A percentile compares a stretch with the other conserved stretches of the same genome.
phyloP scores from a whole-genome alignment of 257 asterid species.

The Nicotiana noctiflora region DNA sequence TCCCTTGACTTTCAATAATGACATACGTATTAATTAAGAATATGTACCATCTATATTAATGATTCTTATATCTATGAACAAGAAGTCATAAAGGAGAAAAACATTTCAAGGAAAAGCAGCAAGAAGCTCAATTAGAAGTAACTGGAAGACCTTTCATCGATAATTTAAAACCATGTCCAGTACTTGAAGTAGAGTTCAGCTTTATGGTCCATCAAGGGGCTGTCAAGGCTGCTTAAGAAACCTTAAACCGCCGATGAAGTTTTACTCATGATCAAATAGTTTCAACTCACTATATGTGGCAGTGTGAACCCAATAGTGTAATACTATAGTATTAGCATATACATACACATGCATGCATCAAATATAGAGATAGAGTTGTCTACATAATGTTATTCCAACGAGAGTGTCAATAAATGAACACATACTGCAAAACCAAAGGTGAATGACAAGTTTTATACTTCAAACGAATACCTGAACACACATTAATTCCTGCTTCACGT shows the following conservation, averaged over 20 bases:
- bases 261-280: too few species aligned
- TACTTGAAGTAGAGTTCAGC: not conserved
- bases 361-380: not conserved
- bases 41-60: not conserved
- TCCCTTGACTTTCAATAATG: not conserved
- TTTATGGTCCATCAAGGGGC: not conserved
- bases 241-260: too few species aligned
- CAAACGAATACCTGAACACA: slow-evolving; percentile 41
- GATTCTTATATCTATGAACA: not conserved
- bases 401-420: not conserved
- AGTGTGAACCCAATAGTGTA: not conserved
- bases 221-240: too few species aligned
- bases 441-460: not conserved
- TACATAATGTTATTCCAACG: not conserved
- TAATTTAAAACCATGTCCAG: not conserved
- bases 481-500: slow-evolving; percentile 52
- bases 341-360: not conserved
- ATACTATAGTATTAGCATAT: not conserved
- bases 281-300: too few species aligned
- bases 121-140: not conserved
- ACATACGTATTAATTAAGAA: not conserved
- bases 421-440: not conserved
- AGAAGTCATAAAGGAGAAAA: not conserved
- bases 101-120: not conserved
- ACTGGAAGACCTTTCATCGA: not conserved